Conservation (phyloP, 768 basidiomycete genomes). For the Termitomyces sp. region DNA sequence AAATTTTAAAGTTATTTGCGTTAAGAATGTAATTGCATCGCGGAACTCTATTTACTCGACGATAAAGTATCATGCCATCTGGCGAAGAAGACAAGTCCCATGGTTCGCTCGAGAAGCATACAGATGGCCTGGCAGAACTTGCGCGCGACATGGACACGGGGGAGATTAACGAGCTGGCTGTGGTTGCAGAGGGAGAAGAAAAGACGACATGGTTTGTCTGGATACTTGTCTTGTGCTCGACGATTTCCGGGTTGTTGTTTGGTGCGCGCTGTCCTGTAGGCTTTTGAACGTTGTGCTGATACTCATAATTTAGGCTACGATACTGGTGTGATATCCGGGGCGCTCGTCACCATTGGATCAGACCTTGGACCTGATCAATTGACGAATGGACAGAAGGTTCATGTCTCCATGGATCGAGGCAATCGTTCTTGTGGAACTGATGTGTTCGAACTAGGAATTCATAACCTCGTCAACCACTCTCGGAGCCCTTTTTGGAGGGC, state of each 20-base stretch:
- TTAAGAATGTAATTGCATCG: not conserved
- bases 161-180: constrained; percentile 54
- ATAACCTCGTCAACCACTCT: constrained; percentile 78
- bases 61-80: not conserved
- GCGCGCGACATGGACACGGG: constrained; percentile 29
- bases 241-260: constrained; percentile 71
- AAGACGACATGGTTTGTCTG: constrained; percentile 69
- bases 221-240: constrained; percentile 69
- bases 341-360: constrained; percentile 65
- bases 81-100: not conserved
- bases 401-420: not conserved
- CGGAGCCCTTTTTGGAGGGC: constrained; percentile 71
- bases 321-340: constrained; percentile 76
- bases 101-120: constrained; percentile 4
- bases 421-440: not conserved
- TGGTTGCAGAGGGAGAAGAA: constrained; percentile 61
- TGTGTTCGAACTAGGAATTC: constrained; percentile 42
- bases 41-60: not conserved
- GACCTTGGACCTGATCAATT: constrained; percentile 56
- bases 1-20: not conserved
- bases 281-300: not conserved
- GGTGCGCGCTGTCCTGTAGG: constrained; percentile 33
- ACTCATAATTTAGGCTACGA: constrained; percentile 53
- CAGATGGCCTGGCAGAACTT: constrained; percentile 12
- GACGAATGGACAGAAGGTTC: constrained; percentile 59